A percentile compares a stretch with the other conserved stretches of the same genome.
phyloP scores from a whole-genome alignment of 1,139 yeast species.

The Nadsonia commutata region DNA sequence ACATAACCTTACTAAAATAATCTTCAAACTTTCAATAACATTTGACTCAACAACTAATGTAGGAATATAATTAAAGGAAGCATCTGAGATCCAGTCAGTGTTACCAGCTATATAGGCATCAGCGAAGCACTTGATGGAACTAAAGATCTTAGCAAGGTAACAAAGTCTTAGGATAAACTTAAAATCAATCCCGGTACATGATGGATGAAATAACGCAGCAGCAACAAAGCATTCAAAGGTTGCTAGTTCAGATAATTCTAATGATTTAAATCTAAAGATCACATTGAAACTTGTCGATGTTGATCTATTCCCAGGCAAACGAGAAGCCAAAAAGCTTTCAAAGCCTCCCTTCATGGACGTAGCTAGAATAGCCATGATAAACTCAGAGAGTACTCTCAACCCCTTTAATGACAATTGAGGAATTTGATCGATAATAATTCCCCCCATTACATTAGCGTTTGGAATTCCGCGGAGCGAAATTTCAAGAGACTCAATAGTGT shows the following conservation, averaged over 20 bases:
- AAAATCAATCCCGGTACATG: slow-evolving; percentile 12
- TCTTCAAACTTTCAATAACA: neutral
- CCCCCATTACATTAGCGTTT: slow-evolving; percentile 22
- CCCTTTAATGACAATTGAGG: slow-evolving; percentile 45
- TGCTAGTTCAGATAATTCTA: slow-evolving; percentile 2
- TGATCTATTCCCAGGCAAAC: neutral
- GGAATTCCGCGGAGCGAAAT: slow-evolving; percentile 48
- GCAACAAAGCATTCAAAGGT: slow-evolving; percentile 15
- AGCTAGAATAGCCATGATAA: slow-evolving; percentile 3
- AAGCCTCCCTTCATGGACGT: neutral
- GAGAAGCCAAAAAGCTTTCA: neutral
- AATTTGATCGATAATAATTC: slow-evolving; percentile 40
- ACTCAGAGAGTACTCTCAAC: slow-evolving; percentile 35
- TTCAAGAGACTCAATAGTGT: slow-evolving; percentile 51
- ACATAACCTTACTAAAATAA: neutral
- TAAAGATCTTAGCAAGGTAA: slow-evolving; percentile 12
- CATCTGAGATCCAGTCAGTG: slow-evolving; percentile 12
- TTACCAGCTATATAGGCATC: slow-evolving; percentile 8
- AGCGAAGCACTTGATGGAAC: slow-evolving; percentile 10
- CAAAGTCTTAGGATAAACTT: slow-evolving; percentile 12
- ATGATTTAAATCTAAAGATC: neutral
- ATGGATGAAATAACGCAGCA: slow-evolving; percentile 13
- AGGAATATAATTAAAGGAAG: slow-evolving; percentile 13
- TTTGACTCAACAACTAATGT: neutral
- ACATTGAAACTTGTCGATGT: neutral